A percentile compares a stretch with the other conserved stretches of the same genome.
phyloP scores from a whole-genome alignment of 139 green algal species.

The Volvox reticuliferus region DNA sequence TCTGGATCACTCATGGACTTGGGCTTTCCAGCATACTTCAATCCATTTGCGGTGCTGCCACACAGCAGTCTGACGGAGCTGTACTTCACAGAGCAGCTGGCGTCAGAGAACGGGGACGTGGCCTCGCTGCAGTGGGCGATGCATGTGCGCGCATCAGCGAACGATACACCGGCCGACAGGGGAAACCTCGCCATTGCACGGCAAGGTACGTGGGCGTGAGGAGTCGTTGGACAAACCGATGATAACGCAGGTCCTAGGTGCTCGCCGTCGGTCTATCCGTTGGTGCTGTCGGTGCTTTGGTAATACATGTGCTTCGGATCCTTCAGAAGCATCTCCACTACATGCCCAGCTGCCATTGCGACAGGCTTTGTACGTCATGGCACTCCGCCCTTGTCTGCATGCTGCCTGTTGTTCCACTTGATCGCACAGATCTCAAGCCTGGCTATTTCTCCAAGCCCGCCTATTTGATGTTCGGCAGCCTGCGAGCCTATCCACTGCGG shows the following conservation, averaged over 20 bases:
- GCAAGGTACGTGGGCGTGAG: constrained; percentile 35
- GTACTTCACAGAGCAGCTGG: constrained; percentile 57
- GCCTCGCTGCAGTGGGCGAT: constrained; percentile 58
- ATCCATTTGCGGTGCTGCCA: constrained; percentile 49
- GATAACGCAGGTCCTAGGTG: too few species aligned
- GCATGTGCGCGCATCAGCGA: constrained; percentile 11
- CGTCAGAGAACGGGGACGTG: background rate
- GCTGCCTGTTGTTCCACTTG: too few species aligned
- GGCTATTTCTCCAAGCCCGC: constrained; percentile 52
- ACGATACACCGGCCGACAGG: constrained; percentile 12
- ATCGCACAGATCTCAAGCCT: constrained; percentile 34
- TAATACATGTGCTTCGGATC: too few species aligned
- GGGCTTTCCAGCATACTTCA: constrained; percentile 30
- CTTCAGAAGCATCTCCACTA: too few species aligned
- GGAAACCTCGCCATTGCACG: constrained; percentile 57
- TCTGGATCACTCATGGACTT: constrained; percentile 41
- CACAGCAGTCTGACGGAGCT: background rate
- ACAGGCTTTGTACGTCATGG: too few species aligned
- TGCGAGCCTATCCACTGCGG: constrained; percentile 56
- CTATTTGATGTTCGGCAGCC: constrained; percentile 42
- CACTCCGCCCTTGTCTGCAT: too few species aligned
- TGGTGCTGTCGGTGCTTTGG: too few species aligned
- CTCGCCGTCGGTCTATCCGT: too few species aligned
- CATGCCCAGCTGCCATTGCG: too few species aligned
- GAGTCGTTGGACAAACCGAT: too few species aligned